These are phyloP conservation scores for Hirschfeldia incana DNA, from an alignment of 345 rosid species.

Conservation along the genomic window DNA sequence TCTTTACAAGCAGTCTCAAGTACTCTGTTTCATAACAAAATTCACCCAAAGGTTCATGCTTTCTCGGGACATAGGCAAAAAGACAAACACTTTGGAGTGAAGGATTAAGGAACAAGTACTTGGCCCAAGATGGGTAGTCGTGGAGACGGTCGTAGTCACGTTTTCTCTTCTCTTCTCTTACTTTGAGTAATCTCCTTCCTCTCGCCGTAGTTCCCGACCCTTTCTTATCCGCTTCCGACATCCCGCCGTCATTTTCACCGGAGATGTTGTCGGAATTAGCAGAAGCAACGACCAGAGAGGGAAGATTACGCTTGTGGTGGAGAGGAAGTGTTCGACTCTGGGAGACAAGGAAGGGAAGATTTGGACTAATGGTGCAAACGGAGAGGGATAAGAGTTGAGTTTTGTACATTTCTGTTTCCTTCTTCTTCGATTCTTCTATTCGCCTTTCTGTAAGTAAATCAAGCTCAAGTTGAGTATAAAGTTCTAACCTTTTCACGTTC, in stretches of 20 bases:
- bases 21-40: conserved; percentile 47
- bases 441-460: neutral
- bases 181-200: conserved; percentile 71
- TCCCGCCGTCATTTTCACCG: neutral
- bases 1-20: conserved; percentile 75
- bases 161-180: conserved; percentile 85
- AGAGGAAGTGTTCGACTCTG: conserved; percentile 18
- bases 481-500: neutral
- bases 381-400: conserved; percentile 6
- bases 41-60: neutral
- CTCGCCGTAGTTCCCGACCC: conserved; percentile 92
- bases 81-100: conserved; percentile 35
- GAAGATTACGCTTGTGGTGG: conserved; percentile 4
- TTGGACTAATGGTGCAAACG: conserved; percentile 12
- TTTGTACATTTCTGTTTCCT: conserved; percentile 16
- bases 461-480: neutral
- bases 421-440: conserved; percentile 9
- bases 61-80: conserved; percentile 22
- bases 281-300: conserved; percentile 10
- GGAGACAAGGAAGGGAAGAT: conserved; percentile 2
- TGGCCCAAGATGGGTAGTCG: conserved; percentile 88
- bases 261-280: conserved; percentile 24
- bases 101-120: conserved; percentile 38
- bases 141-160: conserved; percentile 77
- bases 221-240: conserved; percentile 25